Conservation (phyloP, 129 eudicot genomes). For the Tagetes patula region DNA sequence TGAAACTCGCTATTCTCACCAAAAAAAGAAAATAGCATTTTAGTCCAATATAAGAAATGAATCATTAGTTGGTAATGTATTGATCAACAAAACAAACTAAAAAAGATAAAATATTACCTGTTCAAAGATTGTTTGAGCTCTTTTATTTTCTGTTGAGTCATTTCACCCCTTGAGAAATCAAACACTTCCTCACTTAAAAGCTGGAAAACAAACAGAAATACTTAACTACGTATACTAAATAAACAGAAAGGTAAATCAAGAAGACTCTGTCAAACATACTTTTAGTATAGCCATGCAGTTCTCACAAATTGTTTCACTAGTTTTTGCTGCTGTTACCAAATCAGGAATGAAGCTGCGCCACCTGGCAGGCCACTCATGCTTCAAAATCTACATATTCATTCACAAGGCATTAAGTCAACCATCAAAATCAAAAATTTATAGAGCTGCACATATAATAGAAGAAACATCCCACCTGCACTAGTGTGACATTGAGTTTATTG, state of each 20-base stretch:
- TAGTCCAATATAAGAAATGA: conserved; percentile 14
- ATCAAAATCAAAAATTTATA: conserved; percentile 14
- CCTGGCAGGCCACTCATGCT: conserved; percentile 98
- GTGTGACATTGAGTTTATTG: conserved; percentile 81
- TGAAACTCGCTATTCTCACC: conserved; percentile 78
- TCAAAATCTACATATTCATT: conserved; percentile 58
- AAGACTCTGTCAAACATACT: conserved; percentile 37
- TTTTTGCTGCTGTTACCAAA: conserved; percentile 88
- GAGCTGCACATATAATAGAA: neutral
- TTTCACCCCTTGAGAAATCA: conserved; percentile 99
- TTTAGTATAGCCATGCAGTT: conserved; percentile 98
- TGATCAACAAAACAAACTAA: neutral
- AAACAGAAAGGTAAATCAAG: too few relatives aligned
- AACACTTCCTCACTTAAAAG: conserved; percentile 97
- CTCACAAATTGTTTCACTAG: conserved; percentile 96
- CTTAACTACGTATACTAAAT: conserved; percentile 2
- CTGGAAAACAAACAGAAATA: conserved; percentile 33
- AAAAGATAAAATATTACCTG: conserved; percentile 46
- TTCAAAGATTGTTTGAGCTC: conserved; percentile 95
- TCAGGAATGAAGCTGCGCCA: conserved; percentile 95
- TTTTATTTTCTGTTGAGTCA: conserved; percentile 96
- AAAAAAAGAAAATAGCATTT: conserved; percentile 5
- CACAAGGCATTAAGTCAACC: conserved; percentile 6
- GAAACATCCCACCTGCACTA: conserved; percentile 69
- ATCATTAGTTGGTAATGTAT: too few relatives aligned